Conservation (phyloP, 495 filamentous ascomycete species). For the Hyaloscypha finlandica region DNA sequence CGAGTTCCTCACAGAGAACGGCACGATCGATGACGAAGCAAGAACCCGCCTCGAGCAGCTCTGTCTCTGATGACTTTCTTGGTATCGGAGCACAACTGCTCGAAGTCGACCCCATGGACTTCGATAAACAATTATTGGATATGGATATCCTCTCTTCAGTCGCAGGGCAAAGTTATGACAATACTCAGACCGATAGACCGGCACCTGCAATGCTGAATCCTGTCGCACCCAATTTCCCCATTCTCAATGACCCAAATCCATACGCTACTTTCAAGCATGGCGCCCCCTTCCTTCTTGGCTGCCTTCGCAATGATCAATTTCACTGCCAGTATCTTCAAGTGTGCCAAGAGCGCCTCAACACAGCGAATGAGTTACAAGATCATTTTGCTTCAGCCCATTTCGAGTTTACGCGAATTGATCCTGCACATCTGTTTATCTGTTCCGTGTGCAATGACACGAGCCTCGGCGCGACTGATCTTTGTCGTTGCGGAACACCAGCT, state of each 20-base stretch:
- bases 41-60: background rate
- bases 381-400: conserved; percentile 31
- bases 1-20: background rate
- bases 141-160: conserved; percentile 9
- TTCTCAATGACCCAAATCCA: conserved; percentile 3
- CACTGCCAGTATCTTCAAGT: conserved; percentile 22
- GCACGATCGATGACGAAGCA: background rate
- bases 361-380: conserved; percentile 20
- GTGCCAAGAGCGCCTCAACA: conserved; percentile 19
- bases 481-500: conserved; percentile 14
- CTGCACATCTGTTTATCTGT: conserved; percentile 25
- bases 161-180: conserved; percentile 10
- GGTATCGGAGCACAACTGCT: conserved; percentile 9
- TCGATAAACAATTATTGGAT: conserved; percentile 12
- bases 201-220: background rate
- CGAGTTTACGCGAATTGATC: conserved; percentile 25
- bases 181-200: conserved; percentile 12
- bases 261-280: conserved; percentile 25
- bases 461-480: conserved; percentile 1
- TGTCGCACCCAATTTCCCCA: conserved; percentile 3
- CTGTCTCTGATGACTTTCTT: background rate
- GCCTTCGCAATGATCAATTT: conserved; percentile 4
- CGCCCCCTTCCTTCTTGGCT: conserved; percentile 22
- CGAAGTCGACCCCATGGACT: background rate
- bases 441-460: conserved; percentile 18